These are phyloP conservation scores for Solanum tarijense DNA, from an alignment of 257 asterid genomes.

Conservation along the genomic window DNA sequence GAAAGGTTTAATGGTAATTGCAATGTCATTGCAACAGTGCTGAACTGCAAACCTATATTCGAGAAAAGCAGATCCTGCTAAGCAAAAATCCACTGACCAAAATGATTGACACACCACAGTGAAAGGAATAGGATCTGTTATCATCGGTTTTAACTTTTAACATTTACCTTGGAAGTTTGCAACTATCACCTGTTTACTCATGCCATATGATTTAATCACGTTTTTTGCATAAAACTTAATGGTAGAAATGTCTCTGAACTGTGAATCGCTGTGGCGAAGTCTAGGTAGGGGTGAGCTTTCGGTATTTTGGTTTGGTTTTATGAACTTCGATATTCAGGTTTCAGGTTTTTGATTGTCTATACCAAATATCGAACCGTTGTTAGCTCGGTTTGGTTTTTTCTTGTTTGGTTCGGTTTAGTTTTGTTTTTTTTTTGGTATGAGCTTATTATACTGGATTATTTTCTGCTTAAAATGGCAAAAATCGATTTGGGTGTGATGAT, in stretches of 20 bases:
- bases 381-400: background rate
- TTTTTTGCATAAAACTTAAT: background rate
- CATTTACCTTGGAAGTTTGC: background rate
- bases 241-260: background rate
- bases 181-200: background rate
- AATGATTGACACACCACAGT: too few species aligned
- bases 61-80: background rate
- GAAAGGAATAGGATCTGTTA: too few species aligned
- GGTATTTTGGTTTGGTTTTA: background rate
- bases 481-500: background rate
- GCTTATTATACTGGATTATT: background rate
- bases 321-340: background rate
- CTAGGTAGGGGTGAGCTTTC: background rate
- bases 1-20: background rate
- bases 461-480: background rate
- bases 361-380: background rate
- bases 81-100: background rate
- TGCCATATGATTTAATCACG: background rate
- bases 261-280: background rate
- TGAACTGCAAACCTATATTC: background rate
- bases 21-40: background rate
- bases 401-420: background rate
- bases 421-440: background rate
- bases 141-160: too few species aligned
- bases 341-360: background rate